phyloP scores from a whole-genome alignment of 257 asterid species.

The Solanum phureja region DNA sequence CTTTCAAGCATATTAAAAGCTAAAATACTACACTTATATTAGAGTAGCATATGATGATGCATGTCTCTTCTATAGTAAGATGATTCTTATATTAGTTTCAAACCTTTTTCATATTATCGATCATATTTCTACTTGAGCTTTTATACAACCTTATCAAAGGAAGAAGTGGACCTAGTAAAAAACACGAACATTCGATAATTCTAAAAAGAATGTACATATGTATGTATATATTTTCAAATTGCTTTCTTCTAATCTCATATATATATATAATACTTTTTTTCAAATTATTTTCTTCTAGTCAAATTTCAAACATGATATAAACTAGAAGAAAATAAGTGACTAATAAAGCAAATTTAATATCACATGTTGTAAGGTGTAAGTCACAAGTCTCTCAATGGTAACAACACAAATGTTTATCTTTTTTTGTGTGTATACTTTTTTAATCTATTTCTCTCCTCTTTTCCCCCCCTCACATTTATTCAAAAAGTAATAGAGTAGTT shows the following conservation, averaged over 20 bases:
- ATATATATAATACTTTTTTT: rapidly evolving
- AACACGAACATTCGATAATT: rapidly evolving
- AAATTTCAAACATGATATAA: too few relatives aligned
- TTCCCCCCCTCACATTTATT: neutral
- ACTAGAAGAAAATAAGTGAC: neutral
- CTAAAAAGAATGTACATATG: rapidly evolving
- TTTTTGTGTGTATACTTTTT: neutral
- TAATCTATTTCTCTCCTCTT: neutral
- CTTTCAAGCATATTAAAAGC: too few relatives aligned
- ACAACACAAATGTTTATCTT: neutral
- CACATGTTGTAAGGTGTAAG: neutral
- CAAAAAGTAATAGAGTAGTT: neutral
- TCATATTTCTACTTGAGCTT: neutral
- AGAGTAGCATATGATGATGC: too few relatives aligned
- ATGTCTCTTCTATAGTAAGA: too few relatives aligned
- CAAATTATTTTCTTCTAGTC: too few relatives aligned
- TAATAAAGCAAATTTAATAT: neutral
- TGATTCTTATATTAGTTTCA: too few relatives aligned
- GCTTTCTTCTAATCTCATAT: too few relatives aligned
- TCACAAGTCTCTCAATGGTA: neutral
- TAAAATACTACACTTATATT: too few relatives aligned
- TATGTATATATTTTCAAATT: neutral
- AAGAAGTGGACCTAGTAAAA: neutral
- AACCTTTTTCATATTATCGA: too few relatives aligned
- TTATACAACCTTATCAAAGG: too few relatives aligned